A percentile compares a stretch with the other conserved stretches of the same genome.
phyloP scores from a whole-genome alignment of 208 protist genomes.

The Trypanosoma caninum region DNA sequence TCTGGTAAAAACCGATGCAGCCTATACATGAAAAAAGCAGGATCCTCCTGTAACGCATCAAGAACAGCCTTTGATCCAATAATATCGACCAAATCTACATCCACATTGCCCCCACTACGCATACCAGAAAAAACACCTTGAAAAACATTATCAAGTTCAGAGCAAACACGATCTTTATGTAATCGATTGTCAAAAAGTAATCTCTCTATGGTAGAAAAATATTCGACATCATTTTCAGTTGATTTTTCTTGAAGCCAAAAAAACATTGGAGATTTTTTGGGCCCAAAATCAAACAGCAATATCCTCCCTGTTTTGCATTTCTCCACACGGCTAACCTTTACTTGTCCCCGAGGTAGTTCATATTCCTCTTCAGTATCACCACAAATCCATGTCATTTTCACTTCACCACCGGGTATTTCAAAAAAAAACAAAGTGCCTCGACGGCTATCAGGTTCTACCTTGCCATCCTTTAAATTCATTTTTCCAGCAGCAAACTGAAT shows the following conservation, averaged over 20 bases:
- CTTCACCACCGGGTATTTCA: constrained; percentile 10
- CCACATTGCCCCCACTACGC: not conserved
- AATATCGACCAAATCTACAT: constrained; percentile 36
- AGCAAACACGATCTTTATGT: not conserved
- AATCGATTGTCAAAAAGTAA: constrained; percentile 27
- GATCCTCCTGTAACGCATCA: constrained; percentile 46
- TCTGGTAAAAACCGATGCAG: constrained; percentile 42
- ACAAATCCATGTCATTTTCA: constrained; percentile 54
- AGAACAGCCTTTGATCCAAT: constrained; percentile 47
- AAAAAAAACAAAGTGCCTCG: constrained; percentile 64
- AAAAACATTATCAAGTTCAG: constrained; percentile 40
- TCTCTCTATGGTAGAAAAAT: constrained; percentile 43
- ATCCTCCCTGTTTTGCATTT: constrained; percentile 77
- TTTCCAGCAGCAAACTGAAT: constrained; percentile 72
- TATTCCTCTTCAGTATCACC: constrained; percentile 17
- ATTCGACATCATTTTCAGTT: constrained; percentile 50
- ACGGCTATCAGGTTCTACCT: constrained; percentile 46
- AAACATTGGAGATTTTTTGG: constrained; percentile 35
- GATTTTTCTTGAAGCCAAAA: constrained; percentile 88
- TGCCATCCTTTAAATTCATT: constrained; percentile 59
- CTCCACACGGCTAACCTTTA: constrained; percentile 39
- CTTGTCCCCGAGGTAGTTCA: constrained; percentile 25
- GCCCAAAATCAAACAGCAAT: constrained; percentile 52
- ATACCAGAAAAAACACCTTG: constrained; percentile 49
- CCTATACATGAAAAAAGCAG: constrained; percentile 50